Conservation (phyloP, 352 stramenopile genomes). For the Phytophthora kernoviae region DNA sequence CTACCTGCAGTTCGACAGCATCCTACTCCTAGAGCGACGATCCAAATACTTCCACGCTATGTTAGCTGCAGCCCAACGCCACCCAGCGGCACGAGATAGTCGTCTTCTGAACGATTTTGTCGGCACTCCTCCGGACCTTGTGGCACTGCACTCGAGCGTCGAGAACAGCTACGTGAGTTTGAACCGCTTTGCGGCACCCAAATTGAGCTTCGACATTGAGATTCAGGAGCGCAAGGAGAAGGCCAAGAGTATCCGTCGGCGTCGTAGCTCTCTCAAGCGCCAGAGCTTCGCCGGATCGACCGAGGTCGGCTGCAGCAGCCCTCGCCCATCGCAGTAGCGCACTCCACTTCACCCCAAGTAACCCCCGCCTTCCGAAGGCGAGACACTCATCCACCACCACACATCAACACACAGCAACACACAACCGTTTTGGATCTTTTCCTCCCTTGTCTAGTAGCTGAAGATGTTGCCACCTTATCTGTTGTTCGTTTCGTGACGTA, state of each 20-base stretch:
- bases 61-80: slow-evolving; percentile 56
- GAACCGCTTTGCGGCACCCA: slow-evolving; percentile 75
- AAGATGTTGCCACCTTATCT: slow-evolving; percentile 13
- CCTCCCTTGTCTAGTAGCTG: slow-evolving; percentile 7
- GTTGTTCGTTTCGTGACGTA: slow-evolving; percentile 16
- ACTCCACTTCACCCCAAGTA: not conserved
- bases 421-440: slow-evolving; percentile 35
- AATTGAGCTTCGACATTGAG: slow-evolving; percentile 70
- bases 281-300: slow-evolving; percentile 41
- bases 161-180: slow-evolving; percentile 80
- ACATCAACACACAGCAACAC: slow-evolving; percentile 18
- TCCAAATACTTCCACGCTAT: slow-evolving; percentile 73
- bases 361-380: slow-evolving; percentile 17
- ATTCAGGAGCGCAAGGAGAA: slow-evolving; percentile 78
- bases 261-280: slow-evolving; percentile 50
- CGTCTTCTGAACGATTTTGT: slow-evolving; percentile 76
- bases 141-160: slow-evolving; percentile 59
- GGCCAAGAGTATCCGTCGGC: slow-evolving; percentile 63
- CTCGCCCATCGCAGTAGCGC: slow-evolving; percentile 24
- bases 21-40: slow-evolving; percentile 62
- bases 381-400: slow-evolving; percentile 19
- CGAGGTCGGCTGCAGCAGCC: slow-evolving; percentile 22
- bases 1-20: slow-evolving; percentile 71
- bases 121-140: slow-evolving; percentile 59
- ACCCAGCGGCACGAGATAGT: slow-evolving; percentile 49